A percentile compares a stretch with the other conserved stretches of the same genome.
phyloP scores from a whole-genome alignment of 176 grass and related monocot species.

The Rhynchospora tenuis region DNA sequence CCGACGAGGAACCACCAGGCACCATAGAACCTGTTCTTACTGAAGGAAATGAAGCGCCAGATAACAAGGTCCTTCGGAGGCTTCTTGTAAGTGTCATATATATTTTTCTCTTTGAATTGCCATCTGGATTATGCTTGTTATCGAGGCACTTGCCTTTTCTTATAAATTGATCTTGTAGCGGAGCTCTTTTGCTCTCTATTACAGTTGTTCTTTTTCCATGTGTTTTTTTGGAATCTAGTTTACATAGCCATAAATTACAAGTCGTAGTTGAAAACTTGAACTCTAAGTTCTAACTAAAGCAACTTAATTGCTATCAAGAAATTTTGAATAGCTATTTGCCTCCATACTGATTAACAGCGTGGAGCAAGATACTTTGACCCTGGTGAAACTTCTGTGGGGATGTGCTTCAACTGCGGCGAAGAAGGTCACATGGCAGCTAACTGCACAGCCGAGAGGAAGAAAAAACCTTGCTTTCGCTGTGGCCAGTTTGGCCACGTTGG shows the following conservation, averaged over 20 bases:
- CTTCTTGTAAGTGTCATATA: constrained; percentile 75
- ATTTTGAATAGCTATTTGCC: background rate
- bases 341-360: constrained; percentile 49
- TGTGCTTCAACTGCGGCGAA: constrained; percentile 89
- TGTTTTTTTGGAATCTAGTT: background rate
- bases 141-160: background rate
- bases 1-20: constrained; percentile 28
- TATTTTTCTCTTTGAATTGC: constrained; percentile 12
- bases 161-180: background rate
- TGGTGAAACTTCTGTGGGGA: constrained; percentile 44
- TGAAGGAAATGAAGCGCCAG: constrained; percentile 33
- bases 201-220: background rate
- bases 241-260: background rate
- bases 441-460: constrained; percentile 59
- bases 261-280: background rate
- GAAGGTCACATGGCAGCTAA: constrained; percentile 84
- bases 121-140: background rate
- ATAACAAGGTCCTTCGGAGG: constrained; percentile 69
- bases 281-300: background rate
- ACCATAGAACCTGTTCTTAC: constrained; percentile 30
- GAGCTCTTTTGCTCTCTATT: background rate
- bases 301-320: background rate
- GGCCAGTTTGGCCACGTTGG: constrained; percentile 78
- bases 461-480: constrained; percentile 90
- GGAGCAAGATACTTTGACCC: constrained; percentile 86